These are phyloP conservation scores for Pinus tabuliformis DNA, from an alignment of 75 land plant genomes.

Conservation along the genomic window DNA sequence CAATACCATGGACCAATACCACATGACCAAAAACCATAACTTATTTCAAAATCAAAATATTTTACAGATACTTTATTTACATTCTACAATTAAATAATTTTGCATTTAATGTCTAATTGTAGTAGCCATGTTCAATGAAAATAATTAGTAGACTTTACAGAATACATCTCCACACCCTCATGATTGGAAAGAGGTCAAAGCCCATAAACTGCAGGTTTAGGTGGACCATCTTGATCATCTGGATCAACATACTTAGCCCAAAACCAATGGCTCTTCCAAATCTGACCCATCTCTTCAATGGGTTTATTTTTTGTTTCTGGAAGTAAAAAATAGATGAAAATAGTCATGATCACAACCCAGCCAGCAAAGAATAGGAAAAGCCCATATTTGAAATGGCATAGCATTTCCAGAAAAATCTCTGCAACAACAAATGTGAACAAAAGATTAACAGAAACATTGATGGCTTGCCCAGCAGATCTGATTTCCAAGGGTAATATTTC, in stretches of 20 bases:
- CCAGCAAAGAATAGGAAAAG: conserved; percentile 77
- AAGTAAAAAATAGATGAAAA: conserved; percentile 61
- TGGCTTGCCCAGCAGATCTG: conserved; percentile 83
- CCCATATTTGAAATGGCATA: conserved; percentile 69
- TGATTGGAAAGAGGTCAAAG: too few species aligned
- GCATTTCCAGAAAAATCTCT: conserved; percentile 61
- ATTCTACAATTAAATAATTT: too few species aligned
- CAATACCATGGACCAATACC: too few species aligned
- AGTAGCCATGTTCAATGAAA: too few species aligned
- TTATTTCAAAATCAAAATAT: too few species aligned
- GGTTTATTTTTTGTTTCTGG: conserved; percentile 93
- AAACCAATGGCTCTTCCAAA: conserved; percentile 67
- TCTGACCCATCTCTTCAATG: conserved; percentile 59
- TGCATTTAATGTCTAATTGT: too few species aligned
- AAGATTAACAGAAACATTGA: conserved; percentile 78
- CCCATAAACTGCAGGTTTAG: too few species aligned
- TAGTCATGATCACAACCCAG: conserved; percentile 63
- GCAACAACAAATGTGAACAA: conserved; percentile 82
- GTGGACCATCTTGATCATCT: background rate
- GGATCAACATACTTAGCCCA: conserved; percentile 54
- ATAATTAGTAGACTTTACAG: too few species aligned
- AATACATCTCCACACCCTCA: too few species aligned
- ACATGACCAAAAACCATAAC: too few species aligned
- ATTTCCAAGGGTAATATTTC: conserved; percentile 87
- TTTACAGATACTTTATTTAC: too few species aligned